Base-by-base conservation (phyloP, 2,329 filamentous ascomycete genomes). In the Ophiostoma australiae region DNA sequence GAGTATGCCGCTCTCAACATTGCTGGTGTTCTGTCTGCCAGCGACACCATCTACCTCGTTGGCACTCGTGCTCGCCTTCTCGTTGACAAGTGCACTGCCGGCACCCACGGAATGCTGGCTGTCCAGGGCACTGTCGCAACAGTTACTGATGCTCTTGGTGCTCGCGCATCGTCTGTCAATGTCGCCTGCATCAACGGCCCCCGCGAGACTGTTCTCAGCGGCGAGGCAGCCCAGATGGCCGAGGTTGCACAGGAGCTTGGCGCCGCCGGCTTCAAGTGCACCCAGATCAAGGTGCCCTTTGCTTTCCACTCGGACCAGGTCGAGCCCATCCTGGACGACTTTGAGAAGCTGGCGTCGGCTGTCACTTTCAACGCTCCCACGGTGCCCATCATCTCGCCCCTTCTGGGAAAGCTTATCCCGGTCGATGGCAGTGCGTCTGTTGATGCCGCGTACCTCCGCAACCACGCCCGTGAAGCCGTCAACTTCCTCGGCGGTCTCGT, bases 141-240 rank as follows among this genome's bases (percentile, higher is more conserved):
- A 5, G 85, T 89, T 72, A 82, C 80, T 65, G 82, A 85, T 33
- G 84, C 84, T 69, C 83, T 87, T 20, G 80, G 80, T 74, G 83
- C 78, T 3, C 76, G 76, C 52, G 76, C 77, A 1, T 70, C 74
- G 75, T 80, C 78, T 5, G 77, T 84, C 70, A 85, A 85, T 55
- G 75, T 87, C 41, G 90, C 92, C 20, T 95, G 92, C 81, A 85
- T 93, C 77, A 96, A 96, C 75, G 88, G 90, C 0, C 88, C 89
- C 0, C 83, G 87, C 69, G 91, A 93, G 77, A 93, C 89, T 11
- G 92, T 95, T 1, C 82, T 95, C n/a, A 81, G 81, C 31, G 85
- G 84, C 11, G 76, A 77, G 11, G 79, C 80, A 0, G 75, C 76
- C 1, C 78, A 83, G 70, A 80, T 86, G 55, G 76, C 79, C 3